Evolutionary conservation across 1,284 basidiomycete species (phyloP).

Genomic region (Cerrena zonata): DNA sequence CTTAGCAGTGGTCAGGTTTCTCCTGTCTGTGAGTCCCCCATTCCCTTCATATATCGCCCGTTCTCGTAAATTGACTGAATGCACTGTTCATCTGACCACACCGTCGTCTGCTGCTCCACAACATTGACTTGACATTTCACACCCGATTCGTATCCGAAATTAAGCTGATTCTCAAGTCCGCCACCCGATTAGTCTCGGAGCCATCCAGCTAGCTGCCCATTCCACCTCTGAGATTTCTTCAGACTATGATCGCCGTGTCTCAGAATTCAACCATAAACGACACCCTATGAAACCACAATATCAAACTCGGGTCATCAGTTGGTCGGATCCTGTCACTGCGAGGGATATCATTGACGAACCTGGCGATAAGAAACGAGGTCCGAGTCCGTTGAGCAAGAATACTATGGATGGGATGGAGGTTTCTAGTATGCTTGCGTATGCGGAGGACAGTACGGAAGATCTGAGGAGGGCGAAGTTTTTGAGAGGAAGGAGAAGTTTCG

Average conservation of each 20-base stretch:
- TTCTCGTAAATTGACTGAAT: too few relatives aligned
- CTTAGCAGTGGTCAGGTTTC: conserved; percentile 71
- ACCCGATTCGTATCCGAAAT: too few relatives aligned
- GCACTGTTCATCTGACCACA: too few relatives aligned
- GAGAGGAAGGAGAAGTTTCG: conserved; percentile 33
- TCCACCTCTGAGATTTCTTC: conserved; percentile 39
- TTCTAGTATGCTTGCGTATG: conserved; percentile 10
- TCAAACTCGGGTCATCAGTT: conserved; percentile 41
- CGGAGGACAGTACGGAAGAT: conserved; percentile 5
- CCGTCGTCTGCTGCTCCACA: too few relatives aligned
- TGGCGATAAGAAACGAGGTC: conserved; percentile 4
- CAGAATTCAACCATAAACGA: conserved; percentile 42
- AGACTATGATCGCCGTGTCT: conserved; percentile 42
- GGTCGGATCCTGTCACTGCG: conserved; percentile 49
- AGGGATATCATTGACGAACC: conserved; percentile 25
- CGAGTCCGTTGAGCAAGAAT: conserved; percentile 5
- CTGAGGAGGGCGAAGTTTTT: neutral
- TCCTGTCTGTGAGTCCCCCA: conserved; percentile 50
- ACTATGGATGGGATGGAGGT: conserved; percentile 1
- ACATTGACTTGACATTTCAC: too few relatives aligned
- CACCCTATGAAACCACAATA: conserved; percentile 25
- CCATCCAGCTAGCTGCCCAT: conserved; percentile 29
- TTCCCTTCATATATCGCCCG: neutral
- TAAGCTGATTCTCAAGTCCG: conserved; percentile 34
- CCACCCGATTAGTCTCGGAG: conserved; percentile 36